Conservation (phyloP, 2,329 filamentous ascomycete genomes). For the Zarea fungicola region DNA sequence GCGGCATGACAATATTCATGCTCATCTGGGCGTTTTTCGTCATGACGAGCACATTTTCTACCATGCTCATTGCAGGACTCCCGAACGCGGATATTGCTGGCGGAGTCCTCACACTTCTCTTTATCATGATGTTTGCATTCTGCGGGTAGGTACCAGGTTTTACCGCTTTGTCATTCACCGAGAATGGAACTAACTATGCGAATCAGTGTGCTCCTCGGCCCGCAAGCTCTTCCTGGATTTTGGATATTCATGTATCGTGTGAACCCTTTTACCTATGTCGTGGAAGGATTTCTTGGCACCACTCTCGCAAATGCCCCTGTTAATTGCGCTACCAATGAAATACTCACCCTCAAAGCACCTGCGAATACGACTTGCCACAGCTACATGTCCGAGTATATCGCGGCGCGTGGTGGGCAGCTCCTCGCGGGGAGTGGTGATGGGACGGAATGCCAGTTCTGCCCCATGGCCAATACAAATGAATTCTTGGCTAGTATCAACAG, state of each 20-base stretch:
- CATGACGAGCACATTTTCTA: conserved; percentile 75
- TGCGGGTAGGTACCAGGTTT: no score
- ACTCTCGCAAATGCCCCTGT: conserved; percentile 64
- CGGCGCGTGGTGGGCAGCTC: conserved; percentile 47
- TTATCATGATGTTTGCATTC: conserved; percentile 68
- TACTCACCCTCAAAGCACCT: conserved; percentile 53
- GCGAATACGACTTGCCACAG: conserved; percentile 49
- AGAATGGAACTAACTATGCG: no score
- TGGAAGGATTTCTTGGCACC: conserved; percentile 64
- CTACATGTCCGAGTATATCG: conserved; percentile 52
- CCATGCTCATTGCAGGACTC: conserved; percentile 70
- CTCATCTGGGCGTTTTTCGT: conserved; percentile 70
- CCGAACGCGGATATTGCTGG: conserved; percentile 70
- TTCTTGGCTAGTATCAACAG: conserved; percentile 40
- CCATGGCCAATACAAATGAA: conserved; percentile 36
- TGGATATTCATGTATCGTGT: conserved; percentile 70
- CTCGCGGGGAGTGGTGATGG: conserved; percentile 41
- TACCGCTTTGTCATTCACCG: no score
- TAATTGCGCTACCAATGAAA: conserved; percentile 64
- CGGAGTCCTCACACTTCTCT: conserved; percentile 69
- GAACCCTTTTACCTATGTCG: conserved; percentile 77
- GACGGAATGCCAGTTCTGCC: conserved; percentile 44
- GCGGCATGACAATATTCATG: conserved; percentile 74
- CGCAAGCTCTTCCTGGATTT: conserved; percentile 60
- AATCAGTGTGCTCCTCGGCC: conserved; percentile 64